These are phyloP conservation scores for Klebsormidium nitens DNA, from an alignment of 139 green algal species.

Conservation along the genomic window DNA sequence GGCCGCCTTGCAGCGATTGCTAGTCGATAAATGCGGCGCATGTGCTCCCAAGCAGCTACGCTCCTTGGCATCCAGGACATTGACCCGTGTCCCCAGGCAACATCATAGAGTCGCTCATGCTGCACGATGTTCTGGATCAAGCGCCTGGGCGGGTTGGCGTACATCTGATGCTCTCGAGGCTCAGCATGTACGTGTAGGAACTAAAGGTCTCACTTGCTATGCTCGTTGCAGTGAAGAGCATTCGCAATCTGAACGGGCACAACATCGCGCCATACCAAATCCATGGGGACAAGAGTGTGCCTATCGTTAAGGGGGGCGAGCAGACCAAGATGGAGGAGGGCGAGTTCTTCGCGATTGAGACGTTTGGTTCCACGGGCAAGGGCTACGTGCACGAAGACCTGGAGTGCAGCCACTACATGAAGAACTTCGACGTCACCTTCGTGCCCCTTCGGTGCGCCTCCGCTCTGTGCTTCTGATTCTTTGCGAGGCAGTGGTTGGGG, in stretches of 20 bases:
- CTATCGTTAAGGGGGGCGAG: conserved; percentile 57
- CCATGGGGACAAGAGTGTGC: conserved; percentile 86
- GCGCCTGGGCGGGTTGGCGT: no score
- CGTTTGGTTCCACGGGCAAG: conserved; percentile 84
- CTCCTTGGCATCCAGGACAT: no score
- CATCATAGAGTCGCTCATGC: no score
- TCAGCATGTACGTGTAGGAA: no score
- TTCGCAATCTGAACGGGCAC: conserved; percentile 97
- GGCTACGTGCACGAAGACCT: conserved; percentile 92
- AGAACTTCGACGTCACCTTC: conserved; percentile 52
- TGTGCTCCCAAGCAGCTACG: no score
- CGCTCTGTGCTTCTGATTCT: no score
- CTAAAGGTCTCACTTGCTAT: background rate
- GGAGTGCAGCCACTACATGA: conserved; percentile 98
- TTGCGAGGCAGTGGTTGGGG: no score
- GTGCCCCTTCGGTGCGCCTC: conserved; percentile 48
- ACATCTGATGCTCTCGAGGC: no score
- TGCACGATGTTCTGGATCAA: no score
- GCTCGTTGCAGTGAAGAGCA: conserved; percentile 51
- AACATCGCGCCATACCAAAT: conserved; percentile 94
- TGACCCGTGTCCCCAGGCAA: no score
- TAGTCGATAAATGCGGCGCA: no score
- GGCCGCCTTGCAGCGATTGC: no score
- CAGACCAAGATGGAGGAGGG: conserved; percentile 92
- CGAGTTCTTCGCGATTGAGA: conserved; percentile 99